Conservation (phyloP, 345 rosid genomes). For the Brassica rapa region DNA sequence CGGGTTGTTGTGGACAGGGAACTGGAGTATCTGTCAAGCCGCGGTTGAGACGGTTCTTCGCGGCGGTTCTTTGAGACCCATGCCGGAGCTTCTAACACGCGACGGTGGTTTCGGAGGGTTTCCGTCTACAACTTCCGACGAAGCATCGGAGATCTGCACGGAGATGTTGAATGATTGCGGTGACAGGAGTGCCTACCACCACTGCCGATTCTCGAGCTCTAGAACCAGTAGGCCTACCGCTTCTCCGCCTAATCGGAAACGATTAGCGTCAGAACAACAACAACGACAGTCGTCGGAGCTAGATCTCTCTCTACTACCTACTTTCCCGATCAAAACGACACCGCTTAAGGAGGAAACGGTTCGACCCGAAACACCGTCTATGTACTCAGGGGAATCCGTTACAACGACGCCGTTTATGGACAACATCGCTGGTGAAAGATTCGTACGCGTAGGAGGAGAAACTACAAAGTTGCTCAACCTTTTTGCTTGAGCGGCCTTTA, state of each 20-base stretch:
- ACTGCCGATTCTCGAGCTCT: conserved; percentile 67
- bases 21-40: conserved; percentile 62
- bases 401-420: conserved; percentile 39
- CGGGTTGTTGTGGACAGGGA: conserved; percentile 70
- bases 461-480: conserved; percentile 47
- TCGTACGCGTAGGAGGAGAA: conserved; percentile 28
- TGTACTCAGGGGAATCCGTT: conserved; percentile 55
- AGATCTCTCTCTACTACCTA: conserved; percentile 63
- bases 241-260: conserved; percentile 57
- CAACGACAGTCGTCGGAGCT: conserved; percentile 54
- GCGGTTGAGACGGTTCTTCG: conserved; percentile 65
- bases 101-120: conserved; percentile 17
- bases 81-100: conserved; percentile 37
- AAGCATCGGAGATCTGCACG: conserved; percentile 62
- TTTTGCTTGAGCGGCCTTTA: conserved; percentile 43
- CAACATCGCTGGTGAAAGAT: conserved; percentile 20
- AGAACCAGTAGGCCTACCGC: conserved; percentile 51
- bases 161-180: conserved; percentile 51
- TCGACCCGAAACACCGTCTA: conserved; percentile 45
- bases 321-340: conserved; percentile 31
- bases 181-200: conserved; percentile 42
- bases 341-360: conserved; percentile 27
- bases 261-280: conserved; percentile 39
- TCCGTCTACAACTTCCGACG: conserved; percentile 53
- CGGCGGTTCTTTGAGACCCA: conserved; percentile 54